These are phyloP conservation scores for Oidium heveae DNA, from an alignment of 2,329 filamentous ascomycete genomes.

Conservation along the genomic window DNA sequence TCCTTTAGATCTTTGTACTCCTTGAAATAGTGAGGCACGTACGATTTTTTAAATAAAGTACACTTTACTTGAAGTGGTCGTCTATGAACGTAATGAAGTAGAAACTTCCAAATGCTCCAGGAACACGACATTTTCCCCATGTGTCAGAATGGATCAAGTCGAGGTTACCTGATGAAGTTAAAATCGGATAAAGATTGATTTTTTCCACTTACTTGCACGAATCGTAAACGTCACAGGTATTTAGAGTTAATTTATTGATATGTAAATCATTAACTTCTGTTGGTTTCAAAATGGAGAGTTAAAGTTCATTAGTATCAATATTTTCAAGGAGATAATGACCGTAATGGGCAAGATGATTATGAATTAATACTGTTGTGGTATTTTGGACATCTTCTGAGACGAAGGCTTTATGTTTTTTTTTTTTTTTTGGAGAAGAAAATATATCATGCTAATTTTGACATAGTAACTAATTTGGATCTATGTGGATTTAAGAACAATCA, in stretches of 20 bases:
- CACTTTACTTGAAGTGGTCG: neutral
- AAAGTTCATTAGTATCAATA: neutral
- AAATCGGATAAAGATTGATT: neutral
- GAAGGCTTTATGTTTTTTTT: neutral
- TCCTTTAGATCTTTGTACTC: neutral
- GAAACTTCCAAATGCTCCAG: neutral
- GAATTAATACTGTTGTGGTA: neutral
- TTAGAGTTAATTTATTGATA: neutral
- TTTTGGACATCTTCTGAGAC: neutral
- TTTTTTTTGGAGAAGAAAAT: no score
- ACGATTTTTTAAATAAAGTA: neutral
- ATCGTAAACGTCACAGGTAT: neutral
- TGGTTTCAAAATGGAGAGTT: neutral
- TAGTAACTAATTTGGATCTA: no score
- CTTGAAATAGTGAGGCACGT: neutral
- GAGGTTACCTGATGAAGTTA: neutral
- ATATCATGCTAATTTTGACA: no score
- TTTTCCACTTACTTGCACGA: neutral
- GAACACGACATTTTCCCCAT: no score
- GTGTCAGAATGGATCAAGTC: neutral
- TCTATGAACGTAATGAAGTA: neutral
- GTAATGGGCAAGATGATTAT: neutral
- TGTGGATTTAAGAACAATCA: no score
- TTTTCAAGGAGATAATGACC: neutral
- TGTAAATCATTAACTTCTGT: neutral